These are phyloP conservation scores for Clarkia xantiana DNA, from an alignment of 345 rosid genomes.

Conservation along the genomic window DNA sequence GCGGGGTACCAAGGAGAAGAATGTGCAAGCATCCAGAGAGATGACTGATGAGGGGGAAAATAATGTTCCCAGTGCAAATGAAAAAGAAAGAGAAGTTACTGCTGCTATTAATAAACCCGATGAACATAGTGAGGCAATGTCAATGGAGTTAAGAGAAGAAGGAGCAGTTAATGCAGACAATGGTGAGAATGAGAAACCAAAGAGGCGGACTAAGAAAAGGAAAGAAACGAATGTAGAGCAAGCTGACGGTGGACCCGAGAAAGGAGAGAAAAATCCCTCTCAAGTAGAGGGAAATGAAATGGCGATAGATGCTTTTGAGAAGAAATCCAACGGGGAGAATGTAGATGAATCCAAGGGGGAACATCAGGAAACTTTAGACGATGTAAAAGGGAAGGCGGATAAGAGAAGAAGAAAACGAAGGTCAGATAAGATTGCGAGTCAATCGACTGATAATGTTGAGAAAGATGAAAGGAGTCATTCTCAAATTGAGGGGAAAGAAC, in stretches of 20 bases:
- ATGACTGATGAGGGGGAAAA: conserved; percentile 9
- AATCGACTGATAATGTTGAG: not conserved
- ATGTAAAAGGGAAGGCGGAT: not conserved
- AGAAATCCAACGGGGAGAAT: not conserved
- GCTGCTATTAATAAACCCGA: not conserved
- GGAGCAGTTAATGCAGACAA: not conserved
- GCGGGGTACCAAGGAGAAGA: conserved; percentile 2
- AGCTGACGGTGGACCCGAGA: not conserved
- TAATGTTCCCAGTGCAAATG: not conserved
- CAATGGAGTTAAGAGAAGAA: too few species aligned
- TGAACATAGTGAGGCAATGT: not conserved
- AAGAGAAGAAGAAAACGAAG: not conserved
- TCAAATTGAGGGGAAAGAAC: not conserved
- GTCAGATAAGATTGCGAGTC: conserved; percentile 1
- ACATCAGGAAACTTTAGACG: not conserved
- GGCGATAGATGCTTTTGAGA: not conserved
- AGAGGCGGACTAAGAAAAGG: conserved; percentile 1
- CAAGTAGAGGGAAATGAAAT: not conserved
- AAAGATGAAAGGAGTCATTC: not conserved
- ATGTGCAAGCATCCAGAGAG: conserved; percentile 11
- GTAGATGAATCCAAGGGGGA: not conserved
- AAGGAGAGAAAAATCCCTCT: not conserved
- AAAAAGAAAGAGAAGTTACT: not conserved
- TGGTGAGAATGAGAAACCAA: not conserved
- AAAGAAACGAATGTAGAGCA: not conserved